Evolutionary conservation across 345 rosid species (phyloP).

Genomic region (Corymbia maculata): DNA sequence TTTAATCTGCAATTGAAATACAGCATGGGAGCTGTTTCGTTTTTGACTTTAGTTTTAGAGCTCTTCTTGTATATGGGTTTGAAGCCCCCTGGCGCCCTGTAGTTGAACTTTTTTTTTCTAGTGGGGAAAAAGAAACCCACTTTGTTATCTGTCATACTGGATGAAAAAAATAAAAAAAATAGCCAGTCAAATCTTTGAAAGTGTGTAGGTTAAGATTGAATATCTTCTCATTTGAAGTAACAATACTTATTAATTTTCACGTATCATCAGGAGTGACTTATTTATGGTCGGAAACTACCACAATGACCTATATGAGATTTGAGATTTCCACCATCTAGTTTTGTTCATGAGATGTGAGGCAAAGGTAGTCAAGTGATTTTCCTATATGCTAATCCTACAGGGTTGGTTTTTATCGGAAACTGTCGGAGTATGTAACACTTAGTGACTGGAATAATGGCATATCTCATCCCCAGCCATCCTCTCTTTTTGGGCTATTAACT

Average conservation of each 20-base stretch:
- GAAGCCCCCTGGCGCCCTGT: background rate
- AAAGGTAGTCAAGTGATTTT: background rate
- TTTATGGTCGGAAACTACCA: background rate
- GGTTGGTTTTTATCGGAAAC: background rate
- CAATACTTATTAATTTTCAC: background rate
- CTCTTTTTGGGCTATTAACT: background rate
- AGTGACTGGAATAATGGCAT: background rate
- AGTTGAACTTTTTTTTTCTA: background rate
- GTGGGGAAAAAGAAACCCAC: background rate
- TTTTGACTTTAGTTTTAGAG: background rate
- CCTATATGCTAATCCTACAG: background rate
- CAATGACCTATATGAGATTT: background rate
- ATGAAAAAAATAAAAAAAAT: background rate
- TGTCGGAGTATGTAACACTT: background rate
- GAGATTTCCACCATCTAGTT: background rate
- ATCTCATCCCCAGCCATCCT: background rate
- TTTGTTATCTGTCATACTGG: background rate
- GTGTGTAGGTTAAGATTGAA: background rate
- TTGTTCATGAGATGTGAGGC: background rate
- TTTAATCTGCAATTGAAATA: background rate
- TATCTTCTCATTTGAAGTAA: background rate
- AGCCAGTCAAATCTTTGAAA: background rate
- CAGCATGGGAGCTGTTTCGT: background rate
- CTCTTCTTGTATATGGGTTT: background rate
- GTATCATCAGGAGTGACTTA: background rate